Evolutionary conservation across 2,329 filamentous ascomycete genomes (phyloP), one percentile per base, ranked within the genome.

Genomic region (Ilyonectria mors-panacis): DNA sequence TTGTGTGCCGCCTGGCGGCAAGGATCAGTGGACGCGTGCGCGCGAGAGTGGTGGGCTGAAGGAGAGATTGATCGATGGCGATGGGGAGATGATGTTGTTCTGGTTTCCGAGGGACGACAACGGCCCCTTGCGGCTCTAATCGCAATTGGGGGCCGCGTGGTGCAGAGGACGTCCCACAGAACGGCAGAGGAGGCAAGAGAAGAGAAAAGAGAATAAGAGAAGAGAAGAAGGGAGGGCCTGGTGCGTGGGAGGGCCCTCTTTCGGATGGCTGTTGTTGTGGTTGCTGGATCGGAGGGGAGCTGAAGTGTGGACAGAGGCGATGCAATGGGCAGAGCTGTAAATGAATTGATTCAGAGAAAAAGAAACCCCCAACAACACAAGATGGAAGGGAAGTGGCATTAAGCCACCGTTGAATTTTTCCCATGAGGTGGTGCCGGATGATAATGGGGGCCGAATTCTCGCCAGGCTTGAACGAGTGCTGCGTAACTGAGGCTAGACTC

Each of bases 41-140:
- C 71, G 71, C 71, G 72, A 77, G 72, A 78, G 77, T 75, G 77
- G 77, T 79, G 77, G 77, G 75, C 74, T 76, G 71, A 75, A 76
- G 73, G 73, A 74, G 71, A 73, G 76, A 76, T 71, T 70, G 74
- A 75, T 74, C 68, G 69, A 63, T 69, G 73, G 71, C 65, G 71
- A 70, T 26, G 73, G 71, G 71, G 72, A 72, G 63, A 73, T 64
- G 68, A 64, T 71, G 72, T 70, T 75, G 56, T 65, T 59, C 57
- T 65, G 63, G 65, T 69, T 75, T 73, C 70, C 62, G 67, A 70
- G 67, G 67, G 67, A 71, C 42, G 67, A 71, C 42, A 54, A 59
- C 28, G 60, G 47, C 21, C 37, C 30, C 54, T 37, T 17, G 60
- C 28, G 64, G 54, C 68, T 53, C 37, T 37, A 47, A 19, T 21